phyloP scores from a whole-genome alignment of 2,329 filamentous ascomycete genomes.

The Colletotrichum sp. region DNA sequence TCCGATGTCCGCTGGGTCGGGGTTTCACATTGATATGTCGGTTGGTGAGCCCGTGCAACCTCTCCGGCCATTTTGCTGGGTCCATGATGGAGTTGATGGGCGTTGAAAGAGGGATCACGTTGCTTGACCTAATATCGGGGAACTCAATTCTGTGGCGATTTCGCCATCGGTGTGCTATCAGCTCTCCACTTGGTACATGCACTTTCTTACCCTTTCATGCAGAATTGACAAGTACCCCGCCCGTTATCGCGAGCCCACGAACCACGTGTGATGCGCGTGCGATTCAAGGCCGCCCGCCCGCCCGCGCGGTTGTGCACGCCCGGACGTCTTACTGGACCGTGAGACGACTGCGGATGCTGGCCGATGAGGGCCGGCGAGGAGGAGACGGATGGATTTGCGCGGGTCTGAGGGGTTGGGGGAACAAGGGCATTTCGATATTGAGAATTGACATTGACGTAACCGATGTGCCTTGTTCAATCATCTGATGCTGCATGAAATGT shows the following conservation, averaged over 20 bases:
- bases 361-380: not conserved
- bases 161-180: not conserved
- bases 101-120: not conserved
- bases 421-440: not conserved
- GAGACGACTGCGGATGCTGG: not conserved
- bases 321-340: not conserved
- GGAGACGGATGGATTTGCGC: not conserved
- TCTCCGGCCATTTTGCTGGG: not conserved
- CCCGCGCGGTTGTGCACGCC: not conserved
- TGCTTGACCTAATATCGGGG: not conserved
- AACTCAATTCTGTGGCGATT: not conserved
- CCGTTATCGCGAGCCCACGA: not conserved
- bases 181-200: not conserved
- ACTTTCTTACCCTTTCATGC: not conserved
- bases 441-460: not conserved
- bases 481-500: not conserved
- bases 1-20: constrained; percentile 1
- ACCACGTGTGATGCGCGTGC: constrained; percentile 7
- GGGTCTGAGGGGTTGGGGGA: not conserved
- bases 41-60: not conserved
- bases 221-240: not conserved
- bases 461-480: not conserved
- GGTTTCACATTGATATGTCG: constrained; percentile 10
- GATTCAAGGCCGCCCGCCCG: not conserved
- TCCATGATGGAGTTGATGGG: not conserved